Evolutionary conservation across 192 early-diverging fungal genomes (phyloP).

Genomic region (Umbelopsis isabellina): DNA sequence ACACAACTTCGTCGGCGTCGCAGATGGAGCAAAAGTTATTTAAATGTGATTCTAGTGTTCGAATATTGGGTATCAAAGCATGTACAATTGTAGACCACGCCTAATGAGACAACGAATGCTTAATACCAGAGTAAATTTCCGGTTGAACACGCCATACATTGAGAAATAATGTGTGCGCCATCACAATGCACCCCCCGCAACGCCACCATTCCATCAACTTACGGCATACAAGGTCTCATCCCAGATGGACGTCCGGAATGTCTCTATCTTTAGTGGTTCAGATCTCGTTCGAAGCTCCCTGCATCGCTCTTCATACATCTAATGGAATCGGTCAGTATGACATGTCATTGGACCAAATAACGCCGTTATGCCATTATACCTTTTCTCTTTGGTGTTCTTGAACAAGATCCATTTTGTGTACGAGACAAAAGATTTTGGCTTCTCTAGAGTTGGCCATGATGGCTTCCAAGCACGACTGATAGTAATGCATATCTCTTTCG

Average conservation of each 20-base stretch:
- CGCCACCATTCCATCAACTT: constrained; percentile 5
- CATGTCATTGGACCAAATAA: constrained; percentile 22
- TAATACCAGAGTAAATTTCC: neutral
- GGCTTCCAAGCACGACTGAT: constrained; percentile 84
- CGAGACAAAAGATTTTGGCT: constrained; percentile 92
- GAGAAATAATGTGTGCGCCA: no score
- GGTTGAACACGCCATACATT: no score
- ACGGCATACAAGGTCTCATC: constrained; percentile 90
- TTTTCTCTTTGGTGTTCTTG: constrained; percentile 70
- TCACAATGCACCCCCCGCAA: no score
- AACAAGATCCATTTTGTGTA: constrained; percentile 99
- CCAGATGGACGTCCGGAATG: constrained; percentile 89
- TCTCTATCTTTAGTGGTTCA: constrained; percentile 66
- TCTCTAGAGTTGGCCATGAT: constrained; percentile 82
- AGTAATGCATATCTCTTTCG: constrained; percentile 91
- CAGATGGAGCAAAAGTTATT: constrained; percentile 79
- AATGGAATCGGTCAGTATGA: neutral
- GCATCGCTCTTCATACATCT: constrained; percentile 71
- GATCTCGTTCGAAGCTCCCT: constrained; percentile 69
- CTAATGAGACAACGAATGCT: constrained; percentile 37
- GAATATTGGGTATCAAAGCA: constrained; percentile 93
- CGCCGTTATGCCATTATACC: constrained; percentile 38
- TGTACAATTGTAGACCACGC: constrained; percentile 98
- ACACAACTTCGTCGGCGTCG: constrained; percentile 92
- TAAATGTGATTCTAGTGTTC: constrained; percentile 76